Percentiles rank a stretch among this genome's conserved stretches.
Evolutionary conservation across 1,284 basidiomycete species (phyloP).

Genomic region (Ceratobasidium sp.): DNA sequence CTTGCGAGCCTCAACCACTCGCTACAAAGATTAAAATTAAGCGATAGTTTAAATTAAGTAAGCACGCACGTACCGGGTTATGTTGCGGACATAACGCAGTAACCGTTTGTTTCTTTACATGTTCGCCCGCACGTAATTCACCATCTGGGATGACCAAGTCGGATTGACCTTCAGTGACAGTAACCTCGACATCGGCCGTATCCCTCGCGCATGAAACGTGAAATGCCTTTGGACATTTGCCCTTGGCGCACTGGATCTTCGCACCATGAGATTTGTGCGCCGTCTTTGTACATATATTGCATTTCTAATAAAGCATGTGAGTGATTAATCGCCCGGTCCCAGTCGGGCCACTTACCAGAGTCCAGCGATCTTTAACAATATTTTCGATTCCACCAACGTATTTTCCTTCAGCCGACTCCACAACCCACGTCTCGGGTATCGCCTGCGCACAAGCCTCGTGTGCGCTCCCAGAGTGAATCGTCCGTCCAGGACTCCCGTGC

Average conservation of each 20-base stretch:
- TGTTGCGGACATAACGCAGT: conserved; percentile 84
- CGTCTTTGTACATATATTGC: conserved; percentile 80
- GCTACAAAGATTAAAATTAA: conserved; percentile 61
- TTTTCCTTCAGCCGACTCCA: conserved; percentile 71
- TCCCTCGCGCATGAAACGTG: conserved; percentile 91
- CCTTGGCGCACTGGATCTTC: conserved; percentile 94
- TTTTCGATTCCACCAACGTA: conserved; percentile 85
- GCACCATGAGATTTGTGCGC: conserved; percentile 83
- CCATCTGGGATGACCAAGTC: conserved; percentile 69
- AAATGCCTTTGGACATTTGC: conserved; percentile 93
- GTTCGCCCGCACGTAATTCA: conserved; percentile 53
- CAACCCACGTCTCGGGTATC: conserved; percentile 89
- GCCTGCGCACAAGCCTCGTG: conserved; percentile 83
- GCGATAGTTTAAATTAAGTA: neutral
- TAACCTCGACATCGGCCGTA: conserved; percentile 72
- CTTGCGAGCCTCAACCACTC: conserved; percentile 77
- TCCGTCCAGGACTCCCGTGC: conserved; percentile 53
- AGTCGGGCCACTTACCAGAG: conserved; percentile 70
- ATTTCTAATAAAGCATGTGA: conserved; percentile 74
- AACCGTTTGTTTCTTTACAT: conserved; percentile 73
- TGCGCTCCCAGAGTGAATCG: conserved; percentile 68
- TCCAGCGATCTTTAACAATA: conserved; percentile 92
- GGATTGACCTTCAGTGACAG: conserved; percentile 75
- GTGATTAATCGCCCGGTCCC: neutral
- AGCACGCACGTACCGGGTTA: conserved; percentile 78